These are phyloP conservation scores for Fusarium brevicatenulatum DNA, from an alignment of 2,329 filamentous ascomycete genomes.

Conservation along the genomic window DNA sequence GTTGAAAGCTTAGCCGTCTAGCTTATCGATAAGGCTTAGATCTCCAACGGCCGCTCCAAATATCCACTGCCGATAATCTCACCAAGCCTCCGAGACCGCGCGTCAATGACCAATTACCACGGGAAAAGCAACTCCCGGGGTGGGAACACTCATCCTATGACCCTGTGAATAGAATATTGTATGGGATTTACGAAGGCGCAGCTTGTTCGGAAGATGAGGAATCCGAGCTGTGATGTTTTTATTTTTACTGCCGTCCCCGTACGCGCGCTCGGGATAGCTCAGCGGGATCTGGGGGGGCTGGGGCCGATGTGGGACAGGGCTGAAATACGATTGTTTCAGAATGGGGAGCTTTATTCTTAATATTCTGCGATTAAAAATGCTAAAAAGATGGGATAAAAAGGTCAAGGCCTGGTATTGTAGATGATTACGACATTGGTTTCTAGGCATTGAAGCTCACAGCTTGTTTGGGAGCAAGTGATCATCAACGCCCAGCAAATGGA, in stretches of 20 bases:
- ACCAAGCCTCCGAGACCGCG: slow-evolving; percentile 32
- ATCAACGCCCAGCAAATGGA: slow-evolving; percentile 21
- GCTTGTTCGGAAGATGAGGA: slow-evolving; percentile 13
- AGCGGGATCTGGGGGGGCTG: neutral
- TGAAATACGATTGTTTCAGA: slow-evolving; percentile 14
- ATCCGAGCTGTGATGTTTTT: neutral
- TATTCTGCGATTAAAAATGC: neutral
- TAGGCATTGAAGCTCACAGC: neutral
- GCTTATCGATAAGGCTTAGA: slow-evolving; percentile 23
- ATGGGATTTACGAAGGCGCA: slow-evolving; percentile 3
- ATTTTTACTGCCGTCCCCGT: neutral
- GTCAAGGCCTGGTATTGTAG: neutral
- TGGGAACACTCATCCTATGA: neutral
- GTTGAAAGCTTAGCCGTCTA: neutral
- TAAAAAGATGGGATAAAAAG: neutral
- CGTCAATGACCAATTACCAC: slow-evolving; percentile 12
- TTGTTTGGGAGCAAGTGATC: slow-evolving; percentile 11
- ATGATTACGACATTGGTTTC: slow-evolving; percentile 2
- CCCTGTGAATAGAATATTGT: neutral
- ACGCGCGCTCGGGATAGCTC: neutral
- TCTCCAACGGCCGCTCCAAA: neutral
- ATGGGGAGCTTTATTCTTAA: neutral
- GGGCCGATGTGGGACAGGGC: slow-evolving; percentile 13
- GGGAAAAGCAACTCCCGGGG: neutral
- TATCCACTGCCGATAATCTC: slow-evolving; percentile 18